A percentile compares a stretch with the other conserved stretches of the same genome.
These are phyloP conservation scores for Fusarium buxicola DNA, from an alignment of 2,329 filamentous ascomycete genomes.

Conservation along the genomic window DNA sequence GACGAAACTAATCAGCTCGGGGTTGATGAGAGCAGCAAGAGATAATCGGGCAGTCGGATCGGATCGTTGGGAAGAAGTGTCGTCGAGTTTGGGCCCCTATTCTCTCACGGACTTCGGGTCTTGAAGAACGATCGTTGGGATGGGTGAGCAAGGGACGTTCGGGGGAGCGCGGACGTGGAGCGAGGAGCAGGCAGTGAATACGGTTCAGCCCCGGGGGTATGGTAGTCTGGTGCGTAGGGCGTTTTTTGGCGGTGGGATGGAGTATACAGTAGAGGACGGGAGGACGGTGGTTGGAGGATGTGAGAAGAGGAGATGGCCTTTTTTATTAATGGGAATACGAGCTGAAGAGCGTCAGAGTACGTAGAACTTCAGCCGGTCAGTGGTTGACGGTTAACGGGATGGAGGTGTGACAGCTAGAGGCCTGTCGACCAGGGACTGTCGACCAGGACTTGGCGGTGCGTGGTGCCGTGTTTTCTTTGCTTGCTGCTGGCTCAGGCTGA, in stretches of 20 bases:
- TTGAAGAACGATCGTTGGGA: slow-evolving; percentile 32
- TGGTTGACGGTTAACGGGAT: too few relatives aligned
- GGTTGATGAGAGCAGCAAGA: slow-evolving; percentile 7
- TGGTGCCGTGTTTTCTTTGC: slow-evolving; percentile 30
- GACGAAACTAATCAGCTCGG: slow-evolving; percentile 8
- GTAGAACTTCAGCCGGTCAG: slow-evolving; percentile 25
- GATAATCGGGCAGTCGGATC: slow-evolving; percentile 19
- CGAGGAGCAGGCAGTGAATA: slow-evolving; percentile 38
- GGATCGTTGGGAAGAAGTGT: slow-evolving; percentile 19
- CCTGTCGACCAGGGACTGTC: not conserved
- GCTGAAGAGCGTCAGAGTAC: slow-evolving; percentile 26
- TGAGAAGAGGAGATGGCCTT: slow-evolving; percentile 31
- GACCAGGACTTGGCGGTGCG: slow-evolving; percentile 4
- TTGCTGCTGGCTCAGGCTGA: slow-evolving; percentile 19
- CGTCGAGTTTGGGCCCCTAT: slow-evolving; percentile 39
- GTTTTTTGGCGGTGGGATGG: slow-evolving; percentile 46
- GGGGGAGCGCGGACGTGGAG: slow-evolving; percentile 38
- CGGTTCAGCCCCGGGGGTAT: slow-evolving; percentile 30
- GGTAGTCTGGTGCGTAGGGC: slow-evolving; percentile 22
- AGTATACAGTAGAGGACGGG: slow-evolving; percentile 20
- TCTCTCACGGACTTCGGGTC: slow-evolving; percentile 37
- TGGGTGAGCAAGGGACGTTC: slow-evolving; percentile 41
- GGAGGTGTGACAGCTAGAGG: slow-evolving; percentile 1
- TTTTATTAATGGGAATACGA: slow-evolving; percentile 45
- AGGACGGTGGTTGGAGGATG: slow-evolving; percentile 37